Evolutionary conservation across 768 basidiomycete species (phyloP).

Genomic region (Lentinus brumalis): DNA sequence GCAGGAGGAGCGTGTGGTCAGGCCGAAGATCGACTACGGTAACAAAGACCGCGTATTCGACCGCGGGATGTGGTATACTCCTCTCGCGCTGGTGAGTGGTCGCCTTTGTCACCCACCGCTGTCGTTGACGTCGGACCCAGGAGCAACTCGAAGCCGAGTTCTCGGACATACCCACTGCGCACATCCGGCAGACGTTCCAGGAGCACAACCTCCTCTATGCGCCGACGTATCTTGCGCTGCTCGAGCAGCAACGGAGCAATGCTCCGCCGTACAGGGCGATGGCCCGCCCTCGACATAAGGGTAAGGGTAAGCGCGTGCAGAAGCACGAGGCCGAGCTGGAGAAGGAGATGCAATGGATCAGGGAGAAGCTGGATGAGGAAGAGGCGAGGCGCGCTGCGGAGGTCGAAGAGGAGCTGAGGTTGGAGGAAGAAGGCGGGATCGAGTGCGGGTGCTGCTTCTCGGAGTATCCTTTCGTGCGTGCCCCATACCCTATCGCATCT

Average conservation of each 20-base stretch:
- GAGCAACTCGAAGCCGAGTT: constrained; percentile 58
- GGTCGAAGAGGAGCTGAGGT: constrained; percentile 38
- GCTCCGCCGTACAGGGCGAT: constrained; percentile 39
- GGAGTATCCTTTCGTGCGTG: constrained; percentile 69
- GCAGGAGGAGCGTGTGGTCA: constrained; percentile 32
- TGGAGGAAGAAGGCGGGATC: constrained; percentile 57
- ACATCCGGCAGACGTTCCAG: constrained; percentile 49
- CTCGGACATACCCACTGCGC: constrained; percentile 55
- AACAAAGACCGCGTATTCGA: constrained; percentile 45
- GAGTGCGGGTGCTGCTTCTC: constrained; percentile 91
- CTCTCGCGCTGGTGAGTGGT: constrained; percentile 50
- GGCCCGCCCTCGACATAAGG: constrained; percentile 30
- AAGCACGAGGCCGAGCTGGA: constrained; percentile 49
- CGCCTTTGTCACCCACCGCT: neutral
- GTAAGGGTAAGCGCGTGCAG: constrained; percentile 42
- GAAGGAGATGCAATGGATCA: constrained; percentile 48
- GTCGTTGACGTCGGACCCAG: constrained; percentile 29
- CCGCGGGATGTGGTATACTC: constrained; percentile 49
- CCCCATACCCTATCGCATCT: neutral
- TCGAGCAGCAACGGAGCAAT: constrained; percentile 37
- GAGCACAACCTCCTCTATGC: constrained; percentile 56
- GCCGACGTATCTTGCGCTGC: constrained; percentile 59
- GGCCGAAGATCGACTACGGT: constrained; percentile 55
- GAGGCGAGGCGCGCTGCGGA: constrained; percentile 31
- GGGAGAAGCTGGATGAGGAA: constrained; percentile 35